These are phyloP conservation scores for Crithidia brevicula DNA, from an alignment of 208 protist genomes.

Conservation along the genomic window DNA sequence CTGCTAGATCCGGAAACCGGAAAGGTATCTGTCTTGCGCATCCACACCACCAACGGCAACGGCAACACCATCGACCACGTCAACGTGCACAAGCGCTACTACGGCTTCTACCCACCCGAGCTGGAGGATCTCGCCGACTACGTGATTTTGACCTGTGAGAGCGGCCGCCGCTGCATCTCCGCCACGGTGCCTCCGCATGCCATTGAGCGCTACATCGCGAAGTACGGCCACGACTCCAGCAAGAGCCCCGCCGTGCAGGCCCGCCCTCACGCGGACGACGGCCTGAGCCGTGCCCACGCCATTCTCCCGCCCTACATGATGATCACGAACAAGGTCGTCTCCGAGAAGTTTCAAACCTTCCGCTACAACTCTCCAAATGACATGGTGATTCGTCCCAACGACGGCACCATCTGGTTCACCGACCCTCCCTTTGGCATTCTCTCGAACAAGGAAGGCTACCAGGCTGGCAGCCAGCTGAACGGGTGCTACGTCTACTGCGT, in stretches of 20 bases:
- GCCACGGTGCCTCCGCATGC: constrained; percentile 31
- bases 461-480: constrained; percentile 28
- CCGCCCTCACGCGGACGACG: constrained; percentile 2
- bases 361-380: constrained; percentile 42
- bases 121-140: constrained; percentile 30
- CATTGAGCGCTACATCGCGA: constrained; percentile 27
- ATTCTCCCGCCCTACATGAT: constrained; percentile 31
- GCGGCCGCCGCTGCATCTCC: constrained; percentile 27
- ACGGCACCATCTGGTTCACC: constrained; percentile 42
- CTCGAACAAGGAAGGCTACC: constrained; percentile 32
- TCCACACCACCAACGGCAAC: constrained; percentile 30
- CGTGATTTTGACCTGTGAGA: constrained; percentile 31
- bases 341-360: constrained; percentile 27
- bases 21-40: constrained; percentile 17
- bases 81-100: constrained; percentile 33
- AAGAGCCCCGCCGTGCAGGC: constrained; percentile 8
- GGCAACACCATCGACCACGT: constrained; percentile 31
- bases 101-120: constrained; percentile 32
- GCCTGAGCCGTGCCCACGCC: constrained; percentile 11
- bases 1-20: constrained; percentile 30
- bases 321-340: constrained; percentile 32
- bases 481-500: constrained; percentile 32
- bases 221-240: constrained; percentile 24
- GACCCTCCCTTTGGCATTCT: constrained; percentile 33
- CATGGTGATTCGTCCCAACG: constrained; percentile 32